phyloP scores from a whole-genome alignment of 1,139 yeast species.

The Pneumocystis wakefieldiae region DNA sequence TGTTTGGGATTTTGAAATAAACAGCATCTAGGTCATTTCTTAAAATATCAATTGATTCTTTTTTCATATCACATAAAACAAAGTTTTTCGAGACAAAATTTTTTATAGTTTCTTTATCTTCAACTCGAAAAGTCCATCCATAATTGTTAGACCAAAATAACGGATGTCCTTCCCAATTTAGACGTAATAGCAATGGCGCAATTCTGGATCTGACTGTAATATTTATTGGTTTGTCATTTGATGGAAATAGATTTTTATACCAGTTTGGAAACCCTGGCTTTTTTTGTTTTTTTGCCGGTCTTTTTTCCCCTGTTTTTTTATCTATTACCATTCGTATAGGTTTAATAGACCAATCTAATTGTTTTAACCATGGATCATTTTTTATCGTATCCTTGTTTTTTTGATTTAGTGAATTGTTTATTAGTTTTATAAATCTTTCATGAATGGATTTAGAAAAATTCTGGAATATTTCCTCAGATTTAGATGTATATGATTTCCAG shows the following conservation, averaged over 20 bases:
- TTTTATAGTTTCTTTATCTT: slow-evolving; percentile 24
- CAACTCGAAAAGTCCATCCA: slow-evolving; percentile 83
- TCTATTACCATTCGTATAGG: slow-evolving; percentile 50
- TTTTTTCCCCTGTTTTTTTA: slow-evolving; percentile 43
- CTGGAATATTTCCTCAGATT: slow-evolving; percentile 54
- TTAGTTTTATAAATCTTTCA: slow-evolving; percentile 42
- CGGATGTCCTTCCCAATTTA: slow-evolving; percentile 80
- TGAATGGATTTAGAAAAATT: slow-evolving; percentile 44
- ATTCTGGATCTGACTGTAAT: slow-evolving; percentile 60
- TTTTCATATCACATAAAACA: slow-evolving; percentile 26
- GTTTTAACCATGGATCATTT: slow-evolving; percentile 76
- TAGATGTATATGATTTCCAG: slow-evolving; percentile 61
- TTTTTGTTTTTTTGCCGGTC: slow-evolving; percentile 47
- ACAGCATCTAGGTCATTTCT: slow-evolving; percentile 17
- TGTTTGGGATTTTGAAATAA: slow-evolving; percentile 72
- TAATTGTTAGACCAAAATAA: slow-evolving; percentile 58
- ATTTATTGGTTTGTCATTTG: slow-evolving; percentile 33
- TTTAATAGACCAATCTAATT: slow-evolving; percentile 69
- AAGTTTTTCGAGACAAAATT: slow-evolving; percentile 41
- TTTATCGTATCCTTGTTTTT: slow-evolving; percentile 22
- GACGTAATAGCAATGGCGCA: slow-evolving; percentile 57
- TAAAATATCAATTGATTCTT: slow-evolving; percentile 21
- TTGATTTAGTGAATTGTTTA: slow-evolving; percentile 40
- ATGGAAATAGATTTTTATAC: slow-evolving; percentile 62
- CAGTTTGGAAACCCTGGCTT: slow-evolving; percentile 88